Evolutionary conservation across 163 green algal species (phyloP).

Genomic region (Chlamydomonas reinhardtii): DNA sequence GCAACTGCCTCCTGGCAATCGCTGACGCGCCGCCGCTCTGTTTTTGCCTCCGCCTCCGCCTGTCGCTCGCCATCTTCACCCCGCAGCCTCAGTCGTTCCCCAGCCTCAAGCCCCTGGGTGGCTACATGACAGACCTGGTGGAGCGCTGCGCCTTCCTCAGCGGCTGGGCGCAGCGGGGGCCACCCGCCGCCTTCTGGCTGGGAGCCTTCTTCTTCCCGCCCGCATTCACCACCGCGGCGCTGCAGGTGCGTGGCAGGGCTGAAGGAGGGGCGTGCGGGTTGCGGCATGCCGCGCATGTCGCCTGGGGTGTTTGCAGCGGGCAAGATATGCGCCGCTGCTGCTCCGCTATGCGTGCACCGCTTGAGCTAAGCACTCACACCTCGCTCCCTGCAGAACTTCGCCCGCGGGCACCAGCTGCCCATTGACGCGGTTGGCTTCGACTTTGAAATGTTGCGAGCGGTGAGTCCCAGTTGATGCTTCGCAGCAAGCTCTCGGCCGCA

Average conservation of each 20-base stretch:
- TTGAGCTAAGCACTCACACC: too few species aligned
- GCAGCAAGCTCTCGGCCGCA: not conserved
- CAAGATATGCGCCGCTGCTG: too few species aligned
- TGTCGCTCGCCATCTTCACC: too few species aligned
- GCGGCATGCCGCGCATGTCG: not conserved
- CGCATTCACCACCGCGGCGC: constrained; percentile 71
- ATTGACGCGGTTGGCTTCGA: constrained; percentile 77
- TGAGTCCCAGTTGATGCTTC: not conserved
- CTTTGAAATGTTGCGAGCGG: constrained; percentile 66
- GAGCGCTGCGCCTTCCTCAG: constrained; percentile 61
- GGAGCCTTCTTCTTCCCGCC: constrained; percentile 82
- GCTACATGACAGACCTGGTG: constrained; percentile 68
- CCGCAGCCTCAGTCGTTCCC: constrained; percentile 60
- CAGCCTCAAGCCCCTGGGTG: constrained; percentile 70
- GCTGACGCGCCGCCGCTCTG: too few species aligned
- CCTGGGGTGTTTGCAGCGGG: too few species aligned
- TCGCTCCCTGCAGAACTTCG: constrained; percentile 65
- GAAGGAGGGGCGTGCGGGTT: not conserved
- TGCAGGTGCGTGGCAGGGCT: constrained; percentile 41
- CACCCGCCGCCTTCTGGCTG: constrained; percentile 71
- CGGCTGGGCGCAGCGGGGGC: constrained; percentile 62
- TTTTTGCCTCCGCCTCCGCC: too few species aligned
- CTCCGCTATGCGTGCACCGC: too few species aligned
- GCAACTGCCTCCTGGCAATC: not conserved
- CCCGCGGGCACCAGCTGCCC: constrained; percentile 65